Evolutionary conservation across 78 protist genomes (phyloP).

Genomic region (Monocercomonoides exilis): DNA sequence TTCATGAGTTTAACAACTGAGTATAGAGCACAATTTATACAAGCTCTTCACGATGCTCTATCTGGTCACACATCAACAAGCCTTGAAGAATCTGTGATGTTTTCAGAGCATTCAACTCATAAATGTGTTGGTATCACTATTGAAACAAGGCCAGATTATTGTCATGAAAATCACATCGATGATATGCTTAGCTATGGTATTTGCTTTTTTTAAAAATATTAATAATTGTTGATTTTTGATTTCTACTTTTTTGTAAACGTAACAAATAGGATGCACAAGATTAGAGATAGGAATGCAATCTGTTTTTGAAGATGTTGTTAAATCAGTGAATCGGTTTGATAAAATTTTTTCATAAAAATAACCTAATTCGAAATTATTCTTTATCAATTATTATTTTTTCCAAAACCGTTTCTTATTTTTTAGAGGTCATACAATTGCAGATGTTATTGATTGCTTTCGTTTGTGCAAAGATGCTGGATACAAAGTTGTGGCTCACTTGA

Average conservation of each 20-base stretch:
- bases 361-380: too few species aligned
- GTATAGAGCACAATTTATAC: conserved; percentile 79
- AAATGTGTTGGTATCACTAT: conserved; percentile 89
- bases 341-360: too few species aligned
- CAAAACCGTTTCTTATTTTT: too few species aligned
- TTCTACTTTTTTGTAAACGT: background rate
- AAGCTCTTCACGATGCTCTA: conserved; percentile 86
- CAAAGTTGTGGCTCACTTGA: conserved; percentile 91
- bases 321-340: conserved; percentile 69
- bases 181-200: conserved; percentile 58
- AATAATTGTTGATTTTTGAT: background rate
- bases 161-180: conserved; percentile 62
- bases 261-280: conserved; percentile 9
- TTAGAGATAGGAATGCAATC: conserved; percentile 88
- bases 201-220: background rate
- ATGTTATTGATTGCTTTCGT: conserved; percentile 27
- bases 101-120: conserved; percentile 55
- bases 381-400: too few species aligned
- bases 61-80: conserved; percentile 69
- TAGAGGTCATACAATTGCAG: conserved; percentile 75
- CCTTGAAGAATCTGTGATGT: conserved; percentile 66
- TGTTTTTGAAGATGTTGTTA: conserved; percentile 75
- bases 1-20: conserved; percentile 76
- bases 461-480: conserved; percentile 58
- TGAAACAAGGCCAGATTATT: conserved; percentile 94